A percentile compares a stretch with the other conserved stretches of the same genome.
Conservation (phyloP, 352 stramenopile genomes). For the Thalassiosira delicatula region DNA sequence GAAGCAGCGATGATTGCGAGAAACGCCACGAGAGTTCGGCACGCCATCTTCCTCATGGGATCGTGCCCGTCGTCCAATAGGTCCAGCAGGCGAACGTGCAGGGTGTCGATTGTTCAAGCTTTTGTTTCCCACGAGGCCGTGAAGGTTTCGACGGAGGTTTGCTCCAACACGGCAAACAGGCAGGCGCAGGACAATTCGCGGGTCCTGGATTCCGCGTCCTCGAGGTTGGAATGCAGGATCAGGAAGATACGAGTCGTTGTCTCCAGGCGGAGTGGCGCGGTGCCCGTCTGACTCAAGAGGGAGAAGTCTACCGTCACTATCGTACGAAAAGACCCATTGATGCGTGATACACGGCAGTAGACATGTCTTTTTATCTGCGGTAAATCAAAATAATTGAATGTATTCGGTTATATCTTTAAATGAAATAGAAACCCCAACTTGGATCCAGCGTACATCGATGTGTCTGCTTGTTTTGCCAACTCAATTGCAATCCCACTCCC, state of each 20-base stretch:
- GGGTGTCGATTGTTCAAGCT: constrained; percentile 29
- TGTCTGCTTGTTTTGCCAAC: too few relatives aligned
- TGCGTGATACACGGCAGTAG: too few relatives aligned
- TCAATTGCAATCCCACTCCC: too few relatives aligned
- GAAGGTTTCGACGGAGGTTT: constrained; percentile 31
- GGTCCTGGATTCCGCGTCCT: constrained; percentile 51
- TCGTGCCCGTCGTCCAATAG: constrained; percentile 55
- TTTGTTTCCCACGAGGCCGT: constrained; percentile 31
- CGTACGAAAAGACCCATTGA: too few relatives aligned
- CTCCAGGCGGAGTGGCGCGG: constrained; percentile 29
- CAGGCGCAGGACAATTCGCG: constrained; percentile 52
- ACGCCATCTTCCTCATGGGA: constrained; percentile 39
- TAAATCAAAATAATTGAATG: constrained; percentile 14
- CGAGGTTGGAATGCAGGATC: constrained; percentile 56
- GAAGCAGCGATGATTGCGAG: constrained; percentile 11
- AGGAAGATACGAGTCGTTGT: constrained; percentile 44
- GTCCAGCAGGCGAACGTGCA: constrained; percentile 36
- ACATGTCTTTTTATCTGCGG: too few relatives aligned
- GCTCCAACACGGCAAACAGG: constrained; percentile 38
- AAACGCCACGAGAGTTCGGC: constrained; percentile 30
- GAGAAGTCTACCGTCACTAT: too few relatives aligned
- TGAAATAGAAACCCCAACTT: neutral
- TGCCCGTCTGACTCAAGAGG: constrained; percentile 32
- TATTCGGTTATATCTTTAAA: neutral
- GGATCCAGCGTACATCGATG: too few relatives aligned